Evolutionary conservation across 179 eudicot genomes (phyloP), one percentile per base, ranked within the genome.

Genomic region (Sideroxylon spinosum): DNA sequence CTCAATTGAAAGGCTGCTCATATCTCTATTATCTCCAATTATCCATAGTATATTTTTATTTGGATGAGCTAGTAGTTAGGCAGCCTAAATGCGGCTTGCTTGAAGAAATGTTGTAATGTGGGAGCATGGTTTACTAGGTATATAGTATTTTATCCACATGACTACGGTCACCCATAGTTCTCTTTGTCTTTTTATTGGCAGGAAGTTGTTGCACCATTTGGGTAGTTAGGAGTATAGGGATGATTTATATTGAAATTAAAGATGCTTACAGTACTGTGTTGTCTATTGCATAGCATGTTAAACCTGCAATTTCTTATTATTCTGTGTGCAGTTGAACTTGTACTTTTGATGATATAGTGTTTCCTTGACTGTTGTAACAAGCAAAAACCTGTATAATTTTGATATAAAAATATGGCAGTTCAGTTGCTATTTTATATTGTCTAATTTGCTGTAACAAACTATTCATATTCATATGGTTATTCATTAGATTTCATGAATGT

Each of bases 391-490:
- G 44, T 29, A 19, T 52, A 13, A 12, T 48, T 65, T 64, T 76
- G 69, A 61, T 52, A 19, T 48, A 37, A 37, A 37, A 3, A 1
- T 37, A 6, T 37, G 44, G 44, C 44, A 37, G 44, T 37, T 37
- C 44, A 37, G 44, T 37, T 37, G 44, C 44, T 37, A 37, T 37
- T 1, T 37, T 37, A 37, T 37, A 37, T 37, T 37, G 44, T n/a
- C 57, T n/a, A 8, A n/a, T 56, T 14, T 66, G 71, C 26, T 17
- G 72, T 32, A 78, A 32, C 71, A 60, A 46, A 72, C 37, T 73
- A 64, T 71, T 68, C 4, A 13, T 76, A 64, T 29, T 62, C 25
- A 28, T 76, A 8, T 55, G 57, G 56, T 78, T 57, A 37, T 52
- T 61, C 20, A 57, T 72, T 69, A 14, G 63, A 56, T 52, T 32